Evolutionary conservation across 768 basidiomycete genomes (phyloP), one percentile per base, ranked within the genome.

Genomic region (Leccinum boreale): DNA sequence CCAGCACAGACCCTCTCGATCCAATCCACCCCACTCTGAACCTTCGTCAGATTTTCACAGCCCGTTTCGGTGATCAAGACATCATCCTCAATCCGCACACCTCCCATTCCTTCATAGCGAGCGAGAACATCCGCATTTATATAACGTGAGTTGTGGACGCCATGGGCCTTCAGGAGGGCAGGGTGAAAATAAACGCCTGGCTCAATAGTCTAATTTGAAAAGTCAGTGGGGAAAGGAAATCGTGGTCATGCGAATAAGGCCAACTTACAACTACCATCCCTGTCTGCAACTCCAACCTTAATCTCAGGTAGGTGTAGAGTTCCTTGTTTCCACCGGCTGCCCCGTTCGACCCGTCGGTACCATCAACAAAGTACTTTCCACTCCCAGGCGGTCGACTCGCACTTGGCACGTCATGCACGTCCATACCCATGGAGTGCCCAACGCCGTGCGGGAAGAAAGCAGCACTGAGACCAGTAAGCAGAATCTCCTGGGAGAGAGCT

Each of bases 371-470:
- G 50, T 70, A 71, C 56, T 69, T 86, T 1, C 75, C 74, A 63
- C 83, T 88, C 15, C 75, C 73, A 9, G 58, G 70, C n/a, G 89
- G 92, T 69, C 86, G 91, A 71, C 83, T 89, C n/a, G 88, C 87
- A 48, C 80, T 83, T 0, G 92, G 90, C 1, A 90, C 91, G 65
- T 97, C 95, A 68, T 97, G 96, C 2, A 98, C 94, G 69, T 98
- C 96, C 73, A 97, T 77, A 11, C 96, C 96, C 44, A 98, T 77
- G 6, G 90, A 90, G 69, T 98, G 95, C 1, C 94, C 93, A 39
- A 90, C 77, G 3, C 95, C 96, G 67, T 98, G 95, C 10, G 95
- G 95, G 82, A 92, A 98, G 79, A 98, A 98, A 0, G 92, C 91
- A 1, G 86, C 75, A 60, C 86, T 86, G 45, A 91, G 74, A 0